phyloP scores from a whole-genome alignment of 805 yeast genomes.

The Yarrowia sp. region DNA sequence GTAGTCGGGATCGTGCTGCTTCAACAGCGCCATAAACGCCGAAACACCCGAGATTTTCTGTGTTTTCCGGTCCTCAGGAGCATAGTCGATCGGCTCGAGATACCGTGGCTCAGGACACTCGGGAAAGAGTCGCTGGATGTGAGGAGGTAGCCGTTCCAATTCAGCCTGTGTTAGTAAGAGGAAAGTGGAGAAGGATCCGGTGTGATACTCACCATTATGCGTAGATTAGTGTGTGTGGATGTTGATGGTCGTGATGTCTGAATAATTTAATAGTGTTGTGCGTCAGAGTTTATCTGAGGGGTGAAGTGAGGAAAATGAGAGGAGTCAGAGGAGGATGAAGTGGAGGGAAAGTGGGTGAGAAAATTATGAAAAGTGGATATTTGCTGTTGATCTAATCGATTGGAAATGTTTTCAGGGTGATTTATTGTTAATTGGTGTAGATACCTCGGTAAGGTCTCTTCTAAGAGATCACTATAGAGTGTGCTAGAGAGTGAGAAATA shows the following conservation, averaged over 20 bases:
- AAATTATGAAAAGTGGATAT: too few relatives aligned
- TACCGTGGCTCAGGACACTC: conserved; percentile 65
- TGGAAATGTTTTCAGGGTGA: too few relatives aligned
- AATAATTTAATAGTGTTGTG: conserved; percentile 16
- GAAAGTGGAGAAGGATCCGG: neutral
- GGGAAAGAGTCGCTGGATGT: conserved; percentile 60
- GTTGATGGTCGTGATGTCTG: conserved; percentile 13
- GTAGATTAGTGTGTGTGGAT: conserved; percentile 15
- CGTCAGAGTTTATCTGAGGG: conserved; percentile 16
- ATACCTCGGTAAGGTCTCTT: too few relatives aligned
- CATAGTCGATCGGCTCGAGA: conserved; percentile 58
- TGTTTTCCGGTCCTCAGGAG: conserved; percentile 58
- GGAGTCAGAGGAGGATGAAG: too few relatives aligned
- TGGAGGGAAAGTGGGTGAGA: too few relatives aligned
- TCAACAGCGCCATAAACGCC: conserved; percentile 46
- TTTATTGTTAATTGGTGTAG: too few relatives aligned
- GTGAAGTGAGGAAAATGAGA: neutral
- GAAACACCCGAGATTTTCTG: conserved; percentile 58
- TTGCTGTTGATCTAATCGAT: too few relatives aligned
- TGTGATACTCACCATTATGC: conserved; percentile 23
- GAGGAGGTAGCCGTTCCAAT: conserved; percentile 52
- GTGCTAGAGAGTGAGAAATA: too few relatives aligned
- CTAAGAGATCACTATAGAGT: too few relatives aligned
- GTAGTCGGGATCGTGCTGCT: conserved; percentile 46
- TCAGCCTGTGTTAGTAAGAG: conserved; percentile 49